Base-by-base conservation (phyloP, 2,329 filamentous ascomycete species). In the Colletotrichum chlorophyti region DNA sequence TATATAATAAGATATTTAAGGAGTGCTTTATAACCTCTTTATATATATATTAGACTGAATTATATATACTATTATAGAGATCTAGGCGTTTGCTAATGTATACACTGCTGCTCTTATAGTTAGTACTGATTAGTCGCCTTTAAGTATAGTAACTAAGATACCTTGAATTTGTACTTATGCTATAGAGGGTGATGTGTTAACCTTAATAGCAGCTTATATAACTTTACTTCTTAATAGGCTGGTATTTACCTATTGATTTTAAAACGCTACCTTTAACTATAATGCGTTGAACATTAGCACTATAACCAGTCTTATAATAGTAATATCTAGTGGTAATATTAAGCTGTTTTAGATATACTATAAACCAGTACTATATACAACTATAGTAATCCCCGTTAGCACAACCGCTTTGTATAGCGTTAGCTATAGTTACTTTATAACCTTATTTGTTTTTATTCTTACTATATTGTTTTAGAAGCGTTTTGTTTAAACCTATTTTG, bases 21-120 rank as follows among this genome's bases (percentile, higher is more conserved):
- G 14, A 24, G 15, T 9, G 11, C 34, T 40, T 49, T 12, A 5
- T 21, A 49, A 17, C 14, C 46, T 40, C 15, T 14, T 11, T 40
- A n/a, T n/a, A n/a, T 23, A 14, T 31, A 4, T 23, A 15, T 49
- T 23, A 11, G 31, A 14, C 29, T 8, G 23, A 40, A 29, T 40
- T 10, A 34, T n/a, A 40, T 46, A 19, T 27, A 5, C 9, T 17
- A 12, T 24, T 8, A 49, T 49, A 15, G 46, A 49, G 46, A 40
- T 49, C 46, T 49, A 15, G 32, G 46, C 46, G 32, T 21, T 49
- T 40, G 23, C 46, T 15, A 49, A 49, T 24, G 21, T 49, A 11
- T 49, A 49, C 24, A 49, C 34, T 40, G 34, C 46, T 31, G 1
- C 23, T 40, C 42, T 27, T 10, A 29, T 5, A 23, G 24, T 17